Percentiles rank a stretch among this genome's conserved stretches.
Evolutionary conservation across 163 green algal genomes (phyloP).

Genomic region (Scenedesmus sp.): DNA sequence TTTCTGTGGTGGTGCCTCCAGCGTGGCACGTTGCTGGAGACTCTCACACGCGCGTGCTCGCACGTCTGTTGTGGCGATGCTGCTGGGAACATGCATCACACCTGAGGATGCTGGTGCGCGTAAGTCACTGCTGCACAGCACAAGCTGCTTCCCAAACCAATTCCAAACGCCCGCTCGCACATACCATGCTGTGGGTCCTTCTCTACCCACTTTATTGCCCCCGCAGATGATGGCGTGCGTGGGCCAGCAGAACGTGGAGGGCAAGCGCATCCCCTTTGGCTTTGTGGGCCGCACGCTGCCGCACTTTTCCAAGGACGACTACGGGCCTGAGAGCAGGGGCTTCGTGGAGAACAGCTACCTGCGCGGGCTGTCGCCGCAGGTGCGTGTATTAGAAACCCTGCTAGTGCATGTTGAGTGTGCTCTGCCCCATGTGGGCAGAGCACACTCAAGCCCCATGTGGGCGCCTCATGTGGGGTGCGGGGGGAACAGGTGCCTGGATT

Average conservation of each 20-base stretch:
- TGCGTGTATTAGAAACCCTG: conserved; percentile 13
- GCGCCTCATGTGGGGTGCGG: no score
- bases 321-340: conserved; percentile 95
- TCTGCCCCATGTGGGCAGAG: no score
- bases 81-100: no score
- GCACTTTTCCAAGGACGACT: conserved; percentile 98
- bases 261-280: conserved; percentile 98
- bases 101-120: no score
- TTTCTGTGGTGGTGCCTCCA: no score
- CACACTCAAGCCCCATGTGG: no score
- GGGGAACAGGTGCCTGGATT: no score
- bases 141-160: not conserved
- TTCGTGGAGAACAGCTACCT: conserved; percentile 99
- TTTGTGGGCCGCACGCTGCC: conserved; percentile 96
- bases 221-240: conserved; percentile 99
- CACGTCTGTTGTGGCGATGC: no score
- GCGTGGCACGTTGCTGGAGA: no score
- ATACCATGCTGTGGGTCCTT: conserved; percentile 17
- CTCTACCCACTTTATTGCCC: conserved; percentile 66
- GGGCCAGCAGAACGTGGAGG: conserved; percentile 99
- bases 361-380: conserved; percentile 90
- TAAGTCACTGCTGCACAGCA: not conserved
- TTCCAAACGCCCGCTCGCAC: not conserved
- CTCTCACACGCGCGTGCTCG: no score
- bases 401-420: not conserved